Evolutionary conservation across 805 yeast genomes (phyloP).

Genomic region (Candida pseudoglaebosa): DNA sequence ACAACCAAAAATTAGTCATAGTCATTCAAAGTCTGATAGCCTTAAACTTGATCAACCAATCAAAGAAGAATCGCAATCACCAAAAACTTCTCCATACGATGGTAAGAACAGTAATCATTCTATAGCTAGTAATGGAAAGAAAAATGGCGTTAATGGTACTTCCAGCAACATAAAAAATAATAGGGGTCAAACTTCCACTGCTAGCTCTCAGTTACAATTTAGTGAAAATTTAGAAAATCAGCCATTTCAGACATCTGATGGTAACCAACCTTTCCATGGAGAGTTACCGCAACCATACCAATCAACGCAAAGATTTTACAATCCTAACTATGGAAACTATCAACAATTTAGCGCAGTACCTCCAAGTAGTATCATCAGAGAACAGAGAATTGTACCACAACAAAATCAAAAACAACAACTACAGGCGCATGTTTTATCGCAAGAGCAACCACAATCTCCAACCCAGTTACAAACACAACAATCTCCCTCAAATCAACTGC

Average conservation of each 20-base stretch:
- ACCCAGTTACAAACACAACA: slow-evolving; percentile 7
- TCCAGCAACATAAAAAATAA: background rate
- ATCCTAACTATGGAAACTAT: slow-evolving; percentile 9
- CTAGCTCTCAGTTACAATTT: background rate
- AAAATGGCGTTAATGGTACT: background rate
- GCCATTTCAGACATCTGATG: background rate
- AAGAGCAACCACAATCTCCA: slow-evolving; percentile 1
- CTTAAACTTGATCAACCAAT: background rate
- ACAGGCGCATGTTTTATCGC: no score
- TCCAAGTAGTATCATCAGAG: slow-evolving; percentile 5
- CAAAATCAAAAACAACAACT: slow-evolving; percentile 14
- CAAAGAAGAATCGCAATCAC: slow-evolving; percentile 37
- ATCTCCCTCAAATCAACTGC: slow-evolving; percentile 13
- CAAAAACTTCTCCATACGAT: slow-evolving; percentile 31
- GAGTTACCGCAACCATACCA: slow-evolving; percentile 9
- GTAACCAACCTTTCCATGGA: slow-evolving; percentile 1
- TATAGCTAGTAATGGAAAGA: background rate
- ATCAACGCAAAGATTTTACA: slow-evolving; percentile 12
- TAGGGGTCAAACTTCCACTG: no score
- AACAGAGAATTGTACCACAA: no score
- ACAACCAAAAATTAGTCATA: slow-evolving; percentile 1
- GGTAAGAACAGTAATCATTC: background rate
- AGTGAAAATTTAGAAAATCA: background rate
- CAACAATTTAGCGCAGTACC: slow-evolving; percentile 6
- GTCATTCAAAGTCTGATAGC: slow-evolving; percentile 1